Base-by-base conservation (phyloP, 164 flowering plant genomes). In the Kalanchoe fedtschenkoi region DNA sequence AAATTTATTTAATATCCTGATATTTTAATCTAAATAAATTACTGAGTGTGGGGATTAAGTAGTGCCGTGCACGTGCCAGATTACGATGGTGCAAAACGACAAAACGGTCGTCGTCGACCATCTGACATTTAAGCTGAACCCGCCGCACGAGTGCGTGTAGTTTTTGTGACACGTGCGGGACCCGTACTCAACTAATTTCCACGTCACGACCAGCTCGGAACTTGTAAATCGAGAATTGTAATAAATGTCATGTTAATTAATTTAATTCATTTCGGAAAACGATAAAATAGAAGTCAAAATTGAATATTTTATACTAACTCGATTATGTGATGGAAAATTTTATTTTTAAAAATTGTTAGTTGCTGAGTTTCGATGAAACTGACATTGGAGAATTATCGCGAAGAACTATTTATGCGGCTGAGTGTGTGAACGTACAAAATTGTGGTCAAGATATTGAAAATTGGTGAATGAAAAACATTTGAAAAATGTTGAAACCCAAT, bases 91-190 rank as follows among this genome's bases (percentile, higher is more conserved):
- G 14, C 17, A n/a, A 47, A 22, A 22, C 54, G 54, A 47, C 54
- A 47, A 47, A 22, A 47, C 54, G 54, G 22, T 47, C 17, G 32
- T 51, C 56, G 16, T 51, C 32, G 32, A 22, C 56, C 32, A 24
- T 51, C 7, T 51, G 56, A 51, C 56, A 51, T 11, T 51, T 15
- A 51, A 10, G 56, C 32, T 11, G 15, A 24, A 51, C 16, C 56
- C 56, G 56, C 56, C 56, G 56, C 56, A 51, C 32, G 56, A 51
- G 33, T 51, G 56, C 56, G 32, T 26, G 32, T 51, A 17, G 21
- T 51, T 51, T 51, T 51, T 22, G 32, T 26, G 26, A 51, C 56
- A 51, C 56, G 56, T 51, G 56, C 30, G 56, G 56, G 56, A 26
- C 56, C 56, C 56, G 15, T 51, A 32, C 32, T 15, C 32, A 51